These are phyloP conservation scores for Ganoderma multipileum DNA, from an alignment of 1,284 basidiomycete genomes.

Conservation along the genomic window DNA sequence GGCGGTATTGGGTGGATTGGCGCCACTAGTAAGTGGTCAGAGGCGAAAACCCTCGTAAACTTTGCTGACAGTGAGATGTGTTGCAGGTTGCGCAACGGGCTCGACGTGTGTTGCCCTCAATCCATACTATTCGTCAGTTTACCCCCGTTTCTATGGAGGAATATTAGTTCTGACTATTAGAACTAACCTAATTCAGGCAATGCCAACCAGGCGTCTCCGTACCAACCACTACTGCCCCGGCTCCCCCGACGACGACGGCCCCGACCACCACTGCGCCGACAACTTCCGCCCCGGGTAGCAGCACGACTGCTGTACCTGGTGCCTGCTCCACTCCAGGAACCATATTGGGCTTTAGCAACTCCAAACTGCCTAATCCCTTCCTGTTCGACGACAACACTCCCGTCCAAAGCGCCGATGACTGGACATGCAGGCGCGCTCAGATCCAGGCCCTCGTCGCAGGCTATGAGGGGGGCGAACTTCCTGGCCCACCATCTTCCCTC, in stretches of 20 bases:
- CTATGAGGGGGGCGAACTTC: conserved; percentile 56
- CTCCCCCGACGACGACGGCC: not conserved
- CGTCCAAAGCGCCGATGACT: conserved; percentile 51
- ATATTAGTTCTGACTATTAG: not conserved
- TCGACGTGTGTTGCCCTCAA: conserved; percentile 24
- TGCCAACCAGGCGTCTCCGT: conserved; percentile 23
- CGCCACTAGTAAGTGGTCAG: conserved; percentile 17
- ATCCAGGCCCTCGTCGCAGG: conserved; percentile 53
- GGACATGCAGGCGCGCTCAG: conserved; percentile 55
- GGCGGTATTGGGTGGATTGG: conserved; percentile 35
- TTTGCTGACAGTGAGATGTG: not conserved
- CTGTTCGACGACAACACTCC: conserved; percentile 48
- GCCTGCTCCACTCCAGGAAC: conserved; percentile 34
- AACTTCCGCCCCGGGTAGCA: conserved; percentile 12
- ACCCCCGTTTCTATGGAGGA: too few species aligned
- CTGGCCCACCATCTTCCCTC: conserved; percentile 48
- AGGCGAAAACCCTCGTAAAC: not conserved
- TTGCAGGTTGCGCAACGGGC: conserved; percentile 26
- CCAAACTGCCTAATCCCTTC: conserved; percentile 58
- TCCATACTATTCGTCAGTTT: conserved; percentile 27
- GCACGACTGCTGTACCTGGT: conserved; percentile 15
- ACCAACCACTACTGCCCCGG: conserved; percentile 13
- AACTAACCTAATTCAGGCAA: conserved; percentile 11
- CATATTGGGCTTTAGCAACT: conserved; percentile 40
- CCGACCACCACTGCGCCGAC: conserved; percentile 11